Evolutionary conservation across 495 filamentous ascomycete genomes (phyloP).

Genomic region (Penicillium steckii): DNA sequence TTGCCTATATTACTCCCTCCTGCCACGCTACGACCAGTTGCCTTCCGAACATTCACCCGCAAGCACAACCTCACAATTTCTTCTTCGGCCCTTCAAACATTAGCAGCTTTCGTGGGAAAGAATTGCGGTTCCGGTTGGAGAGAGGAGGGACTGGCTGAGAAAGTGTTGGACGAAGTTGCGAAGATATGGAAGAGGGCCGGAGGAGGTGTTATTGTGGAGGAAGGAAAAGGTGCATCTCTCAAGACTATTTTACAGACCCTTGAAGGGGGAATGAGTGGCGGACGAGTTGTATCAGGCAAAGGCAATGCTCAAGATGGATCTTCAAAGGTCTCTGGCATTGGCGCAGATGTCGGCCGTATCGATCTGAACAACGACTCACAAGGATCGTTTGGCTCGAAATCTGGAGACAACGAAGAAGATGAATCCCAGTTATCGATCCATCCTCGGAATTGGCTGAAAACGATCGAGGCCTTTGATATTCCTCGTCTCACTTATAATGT

Average conservation of each 20-base stretch:
- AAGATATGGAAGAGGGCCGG: constrained; percentile 82
- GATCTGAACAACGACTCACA: constrained; percentile 15
- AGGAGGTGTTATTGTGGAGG: constrained; percentile 86
- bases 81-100: constrained; percentile 75
- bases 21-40: constrained; percentile 81
- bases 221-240: constrained; percentile 67
- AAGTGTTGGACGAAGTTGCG: constrained; percentile 87
- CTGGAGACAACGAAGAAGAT: constrained; percentile 59
- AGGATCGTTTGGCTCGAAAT: constrained; percentile 8
- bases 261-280: constrained; percentile 81
- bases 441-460: constrained; percentile 73
- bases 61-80: constrained; percentile 95
- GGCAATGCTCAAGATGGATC: constrained; percentile 18
- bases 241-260: constrained; percentile 77
- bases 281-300: constrained; percentile 54
- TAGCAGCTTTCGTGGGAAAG: constrained; percentile 86
- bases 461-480: constrained; percentile 79
- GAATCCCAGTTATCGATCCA: constrained; percentile 56
- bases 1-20: constrained; percentile 87
- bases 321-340: constrained; percentile 6
- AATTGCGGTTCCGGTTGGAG: constrained; percentile 96
- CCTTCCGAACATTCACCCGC: constrained; percentile 95
- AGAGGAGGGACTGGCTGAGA: constrained; percentile 89
- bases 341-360: constrained; percentile 13
- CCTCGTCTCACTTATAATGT: constrained; percentile 83